phyloP scores from a whole-genome alignment of 2,329 filamentous ascomycete genomes.

The Didymella sp. region DNA sequence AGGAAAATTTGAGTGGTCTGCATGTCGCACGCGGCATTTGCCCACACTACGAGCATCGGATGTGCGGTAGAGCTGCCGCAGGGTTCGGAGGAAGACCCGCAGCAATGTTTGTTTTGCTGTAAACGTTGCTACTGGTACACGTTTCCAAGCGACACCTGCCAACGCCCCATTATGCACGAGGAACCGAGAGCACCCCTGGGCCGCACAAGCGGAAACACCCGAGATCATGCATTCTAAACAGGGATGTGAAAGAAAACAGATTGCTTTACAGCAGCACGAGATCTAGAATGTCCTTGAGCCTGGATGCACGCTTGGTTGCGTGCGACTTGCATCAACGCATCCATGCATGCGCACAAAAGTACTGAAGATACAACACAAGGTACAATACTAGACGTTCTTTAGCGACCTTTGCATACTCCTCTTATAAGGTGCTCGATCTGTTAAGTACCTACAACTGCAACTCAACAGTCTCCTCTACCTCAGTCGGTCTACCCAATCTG shows the following conservation, averaged over 20 bases:
- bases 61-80: background rate
- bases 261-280: background rate
- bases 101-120: background rate
- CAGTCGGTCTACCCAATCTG: constrained; percentile 40
- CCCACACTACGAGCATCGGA: background rate
- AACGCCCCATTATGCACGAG: constrained; percentile 3
- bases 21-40: background rate
- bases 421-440: background rate
- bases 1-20: background rate
- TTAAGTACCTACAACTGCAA: constrained; percentile 27
- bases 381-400: background rate
- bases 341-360: background rate
- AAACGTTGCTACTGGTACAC: constrained; percentile 15
- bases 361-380: background rate
- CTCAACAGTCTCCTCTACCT: constrained; percentile 36
- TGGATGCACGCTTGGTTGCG: no score
- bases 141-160: constrained; percentile 3
- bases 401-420: background rate
- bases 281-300: background rate
- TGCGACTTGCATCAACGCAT: background rate
- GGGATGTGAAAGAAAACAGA: background rate
- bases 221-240: background rate
- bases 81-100: background rate
- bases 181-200: constrained; percentile 6
- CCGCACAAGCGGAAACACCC: background rate